These are phyloP conservation scores for Alternaria conjuncta DNA, from an alignment of 2,329 filamentous ascomycete species.

Conservation along the genomic window DNA sequence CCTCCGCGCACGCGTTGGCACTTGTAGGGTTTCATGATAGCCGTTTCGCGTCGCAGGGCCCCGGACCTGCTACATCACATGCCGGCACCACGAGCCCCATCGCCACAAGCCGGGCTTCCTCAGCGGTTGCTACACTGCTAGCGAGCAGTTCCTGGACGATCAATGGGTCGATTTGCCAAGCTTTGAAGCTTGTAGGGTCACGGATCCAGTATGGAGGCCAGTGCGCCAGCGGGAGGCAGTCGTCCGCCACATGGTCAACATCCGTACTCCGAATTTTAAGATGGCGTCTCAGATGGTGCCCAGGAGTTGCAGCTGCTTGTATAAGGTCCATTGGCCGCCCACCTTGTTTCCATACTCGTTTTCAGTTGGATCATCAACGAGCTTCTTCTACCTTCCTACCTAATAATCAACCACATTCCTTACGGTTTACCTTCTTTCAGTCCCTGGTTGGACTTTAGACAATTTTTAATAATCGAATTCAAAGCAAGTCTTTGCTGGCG, in stretches of 20 bases:
- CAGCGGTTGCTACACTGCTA: slow-evolving; percentile 38
- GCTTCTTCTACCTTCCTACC: slow-evolving; percentile 40
- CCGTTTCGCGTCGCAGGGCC: slow-evolving; percentile 46
- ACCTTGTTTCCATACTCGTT: slow-evolving; percentile 45
- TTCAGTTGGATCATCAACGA: slow-evolving; percentile 48
- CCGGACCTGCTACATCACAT: slow-evolving; percentile 46
- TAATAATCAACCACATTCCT: slow-evolving; percentile 48
- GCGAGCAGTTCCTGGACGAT: slow-evolving; percentile 35
- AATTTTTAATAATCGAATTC: slow-evolving; percentile 46
- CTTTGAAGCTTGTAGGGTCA: slow-evolving; percentile 41
- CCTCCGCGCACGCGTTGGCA: slow-evolving; percentile 43
- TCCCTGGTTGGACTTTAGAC: slow-evolving; percentile 51
- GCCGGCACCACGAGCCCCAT: slow-evolving; percentile 39
- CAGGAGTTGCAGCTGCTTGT: slow-evolving; percentile 39
- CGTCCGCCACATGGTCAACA: slow-evolving; percentile 40
- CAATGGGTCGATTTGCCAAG: slow-evolving; percentile 39
- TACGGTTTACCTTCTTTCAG: slow-evolving; percentile 44
- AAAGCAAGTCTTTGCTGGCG: slow-evolving; percentile 50
- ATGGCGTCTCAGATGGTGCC: slow-evolving; percentile 46
- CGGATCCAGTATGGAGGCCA: slow-evolving; percentile 38
- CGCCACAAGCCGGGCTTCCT: slow-evolving; percentile 23
- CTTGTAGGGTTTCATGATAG: slow-evolving; percentile 44
- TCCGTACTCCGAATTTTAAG: slow-evolving; percentile 47
- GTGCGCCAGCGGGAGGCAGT: slow-evolving; percentile 41
- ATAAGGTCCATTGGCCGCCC: slow-evolving; percentile 49